Evolutionary conservation across 2,329 filamentous ascomycete genomes (phyloP).

Genomic region (Sporothrix mexicana): DNA sequence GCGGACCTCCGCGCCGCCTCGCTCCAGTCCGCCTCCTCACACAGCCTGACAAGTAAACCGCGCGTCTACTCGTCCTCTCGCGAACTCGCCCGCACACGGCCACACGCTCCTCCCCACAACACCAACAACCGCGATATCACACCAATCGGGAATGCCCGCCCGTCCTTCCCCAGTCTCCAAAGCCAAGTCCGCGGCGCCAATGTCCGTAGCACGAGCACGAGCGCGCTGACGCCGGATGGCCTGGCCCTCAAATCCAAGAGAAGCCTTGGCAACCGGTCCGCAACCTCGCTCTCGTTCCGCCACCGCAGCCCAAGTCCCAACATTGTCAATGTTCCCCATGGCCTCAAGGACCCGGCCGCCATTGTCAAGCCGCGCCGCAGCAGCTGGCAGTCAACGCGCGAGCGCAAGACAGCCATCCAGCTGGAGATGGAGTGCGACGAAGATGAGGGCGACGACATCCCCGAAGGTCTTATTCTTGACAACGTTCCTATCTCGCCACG

Average conservation of each 20-base stretch:
- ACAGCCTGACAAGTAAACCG: constrained; percentile 15
- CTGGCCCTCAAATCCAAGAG: constrained; percentile 39
- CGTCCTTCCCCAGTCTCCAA: constrained; percentile 54
- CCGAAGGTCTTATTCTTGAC: constrained; percentile 77
- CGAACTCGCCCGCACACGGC: constrained; percentile 44
- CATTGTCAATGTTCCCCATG: constrained; percentile 49
- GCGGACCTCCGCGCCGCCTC: constrained; percentile 50
- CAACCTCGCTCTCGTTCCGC: constrained; percentile 50
- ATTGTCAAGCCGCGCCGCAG: constrained; percentile 58
- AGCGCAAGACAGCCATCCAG: constrained; percentile 71
- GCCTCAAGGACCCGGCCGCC: constrained; percentile 51
- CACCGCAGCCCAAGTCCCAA: constrained; percentile 60
- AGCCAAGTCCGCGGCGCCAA: constrained; percentile 54
- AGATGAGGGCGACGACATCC: constrained; percentile 78
- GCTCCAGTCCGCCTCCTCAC: constrained; percentile 32
- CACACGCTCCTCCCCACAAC: constrained; percentile 35
- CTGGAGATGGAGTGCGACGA: constrained; percentile 78
- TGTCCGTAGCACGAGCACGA: constrained; percentile 58
- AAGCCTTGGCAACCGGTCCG: constrained; percentile 47
- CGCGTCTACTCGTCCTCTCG: constrained; percentile 42
- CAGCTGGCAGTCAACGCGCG: constrained; percentile 72
- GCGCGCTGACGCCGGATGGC: constrained; percentile 45
- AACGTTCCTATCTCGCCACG: constrained; percentile 84
- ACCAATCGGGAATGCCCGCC: constrained; percentile 45
- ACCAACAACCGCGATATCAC: constrained; percentile 46